Evolutionary conservation across 495 filamentous ascomycete species (phyloP), one percentile per base, ranked within the genome.

Genomic region (Chaetomium tenue): DNA sequence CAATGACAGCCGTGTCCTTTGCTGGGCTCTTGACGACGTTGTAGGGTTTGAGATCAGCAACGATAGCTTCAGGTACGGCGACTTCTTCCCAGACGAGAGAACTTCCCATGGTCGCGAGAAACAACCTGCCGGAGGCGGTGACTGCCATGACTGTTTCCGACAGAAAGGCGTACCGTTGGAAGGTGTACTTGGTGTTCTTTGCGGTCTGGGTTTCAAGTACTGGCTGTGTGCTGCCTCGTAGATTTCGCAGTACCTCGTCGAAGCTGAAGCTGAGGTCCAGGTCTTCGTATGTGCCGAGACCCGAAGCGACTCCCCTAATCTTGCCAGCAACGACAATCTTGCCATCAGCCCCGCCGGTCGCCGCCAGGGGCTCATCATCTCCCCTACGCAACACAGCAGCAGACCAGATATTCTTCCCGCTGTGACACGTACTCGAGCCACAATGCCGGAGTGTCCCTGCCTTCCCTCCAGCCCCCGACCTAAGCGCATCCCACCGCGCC

Each of bases 391-490:
- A 66, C 11, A 89, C 70, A 13, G 84, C 86, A 28, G 85, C 75
- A 2, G 91, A 88, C 92, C 92, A 97, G n/a, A 97, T 87, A 70
- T 97, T 90, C 73, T 97, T 98, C 33, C 94, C 93, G 33, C 76
- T 79, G 71, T 98, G 94, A 54, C 82, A 85, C 20, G 79, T 75
- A 44, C 82, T 81, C 15, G 82, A 85, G 3, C 77, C 72, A 12
- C 78, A 73, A 28, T 88, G 80, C 9, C 61, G 76, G 39, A 94
- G 75, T 2, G 76, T 72, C 22, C 71, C 72, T 2, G 54, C 23
- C n/a, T 28, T 61, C 42, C 28, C 54, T 37, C 62, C 54, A 25
- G 66, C 42, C n/a, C 61, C 48, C 13, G 51, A 30, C 51, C 62
- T 71, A 15, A 2, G 48, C 20, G 55, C 55, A 28, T 48, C 16